Base-by-base conservation (phyloP, 1,284 basidiomycete genomes). In the Volvariella surrecta region DNA sequence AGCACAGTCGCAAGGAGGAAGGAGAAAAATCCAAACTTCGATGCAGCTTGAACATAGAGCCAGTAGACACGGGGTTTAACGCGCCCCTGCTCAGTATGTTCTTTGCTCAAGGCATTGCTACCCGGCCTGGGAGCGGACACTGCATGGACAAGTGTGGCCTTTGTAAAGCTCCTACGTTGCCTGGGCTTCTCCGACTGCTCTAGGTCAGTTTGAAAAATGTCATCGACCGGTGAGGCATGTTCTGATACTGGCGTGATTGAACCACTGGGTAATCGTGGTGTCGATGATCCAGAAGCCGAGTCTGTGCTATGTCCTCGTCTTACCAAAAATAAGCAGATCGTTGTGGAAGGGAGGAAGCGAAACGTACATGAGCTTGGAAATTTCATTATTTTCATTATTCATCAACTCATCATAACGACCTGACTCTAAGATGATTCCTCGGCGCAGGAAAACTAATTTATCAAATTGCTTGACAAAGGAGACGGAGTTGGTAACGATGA, bases 401-500 rank as follows among this genome's bases (percentile, higher is more conserved):
- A 87, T 73, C 8, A 91, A 73, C 8, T 73, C 66, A 6, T 67
- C 60, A 56, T 85, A 93, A 0, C 80, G 69, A 3, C 88, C 89
- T 32, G 67, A 70, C 64, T 97, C 93, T 18, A 93, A 62, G 45
- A 97, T 81, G 54, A 90, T 81, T 9, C 93, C 93, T 15, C 81
- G 75, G 17, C 89, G 83, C 24, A 98, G 66, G 62, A 86, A 91
- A 44, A 79, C 63, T 21, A 97, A 70, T 48, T 86, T 73, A 58
- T 96, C 87, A 40, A 89, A 86, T 46, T 91, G 72, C 39, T 78
- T 76, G 40, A 94, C 70, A 58, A 88, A 94, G 13, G 90, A 77
- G 32, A 97, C 82, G 38, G 85, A 85, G 62, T 97, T 94, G 16
- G 92, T 95, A 46, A 94, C 89, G 2, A 97, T 66, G 41, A 97